These are phyloP conservation scores for Trametes villosa DNA, from an alignment of 768 basidiomycete genomes.

Conservation along the genomic window DNA sequence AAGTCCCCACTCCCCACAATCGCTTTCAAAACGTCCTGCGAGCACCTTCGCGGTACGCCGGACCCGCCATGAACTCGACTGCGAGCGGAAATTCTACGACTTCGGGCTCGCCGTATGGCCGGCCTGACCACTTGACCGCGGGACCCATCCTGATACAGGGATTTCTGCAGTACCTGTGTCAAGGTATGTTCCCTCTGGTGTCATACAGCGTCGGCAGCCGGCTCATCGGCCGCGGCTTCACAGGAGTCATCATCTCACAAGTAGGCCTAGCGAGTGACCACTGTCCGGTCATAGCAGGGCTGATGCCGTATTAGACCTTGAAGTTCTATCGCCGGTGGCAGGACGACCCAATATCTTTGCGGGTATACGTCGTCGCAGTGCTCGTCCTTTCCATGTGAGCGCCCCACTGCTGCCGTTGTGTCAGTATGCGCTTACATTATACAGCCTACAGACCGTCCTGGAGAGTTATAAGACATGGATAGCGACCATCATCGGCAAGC, in stretches of 20 bases:
- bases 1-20: background rate
- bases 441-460: constrained; percentile 32
- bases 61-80: background rate
- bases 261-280: background rate
- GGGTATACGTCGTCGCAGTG: constrained; percentile 45
- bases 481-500: constrained; percentile 24
- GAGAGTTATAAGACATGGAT: constrained; percentile 35
- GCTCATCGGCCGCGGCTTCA: background rate
- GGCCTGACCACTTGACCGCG: constrained; percentile 18
- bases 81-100: too few species aligned
- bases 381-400: constrained; percentile 49
- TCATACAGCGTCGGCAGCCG: background rate
- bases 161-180: constrained; percentile 52
- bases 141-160: constrained; percentile 50
- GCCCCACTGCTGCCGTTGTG: background rate
- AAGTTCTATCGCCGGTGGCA: constrained; percentile 26
- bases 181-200: constrained; percentile 26
- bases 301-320: constrained; percentile 10
- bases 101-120: background rate
- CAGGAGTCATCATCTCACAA: constrained; percentile 33
- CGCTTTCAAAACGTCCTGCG: background rate
- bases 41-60: background rate
- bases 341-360: constrained; percentile 49
- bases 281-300: too few species aligned
- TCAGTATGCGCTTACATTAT: too few species aligned